Base-by-base conservation (phyloP, 1,139 yeast species). In the Scheffersomyces stambukii region DNA sequence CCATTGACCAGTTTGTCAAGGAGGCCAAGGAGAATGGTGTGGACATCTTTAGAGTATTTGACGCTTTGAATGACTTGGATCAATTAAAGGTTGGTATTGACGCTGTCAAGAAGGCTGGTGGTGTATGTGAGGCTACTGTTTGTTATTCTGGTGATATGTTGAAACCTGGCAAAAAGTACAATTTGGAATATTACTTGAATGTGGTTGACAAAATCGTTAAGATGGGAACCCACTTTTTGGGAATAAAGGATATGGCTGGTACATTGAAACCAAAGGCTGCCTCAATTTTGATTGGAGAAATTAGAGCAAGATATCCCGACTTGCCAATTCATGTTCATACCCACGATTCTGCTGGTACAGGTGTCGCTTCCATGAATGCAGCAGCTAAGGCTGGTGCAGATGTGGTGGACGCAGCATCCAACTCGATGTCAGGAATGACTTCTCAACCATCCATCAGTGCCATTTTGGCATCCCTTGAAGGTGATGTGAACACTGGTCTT, bases 161-260 rank as follows among this genome's bases (percentile, higher is more conserved):
- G 51, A 78, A 81, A 62, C 84, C 88, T 28, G 89, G 91, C 46
- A 91, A 91, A 77, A 91, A 91, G 69, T 91, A 93, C 70, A 88
- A 88, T 66, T 74, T 93, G 57, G 85, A 79, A 27, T 91, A 91
- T 70, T 91, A 91, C 67, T 54, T 91, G 52, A 69, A 69, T 13
- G 79, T 89, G 38, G 91, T 83, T 41, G 95, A 82, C 46, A 68
- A 81, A 52, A 79, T 91, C 52, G 96, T 91, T 41, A 69, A 64
- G 39, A 81, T 89, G 86, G 99, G 99, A 48, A 91, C 97, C 28
- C 98, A 91, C 60, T 77, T 91, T 52, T 72, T 91, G 49, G 98
- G 97, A 62, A 91, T 91, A 55, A 91, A 91, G 65, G 99, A 91
- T 65, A 91, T 91, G 99, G 99, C 99, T 30, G 99, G 99, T 66